Base-by-base conservation (phyloP, 345 rosid genomes). In the Corchorus capsularis region DNA sequence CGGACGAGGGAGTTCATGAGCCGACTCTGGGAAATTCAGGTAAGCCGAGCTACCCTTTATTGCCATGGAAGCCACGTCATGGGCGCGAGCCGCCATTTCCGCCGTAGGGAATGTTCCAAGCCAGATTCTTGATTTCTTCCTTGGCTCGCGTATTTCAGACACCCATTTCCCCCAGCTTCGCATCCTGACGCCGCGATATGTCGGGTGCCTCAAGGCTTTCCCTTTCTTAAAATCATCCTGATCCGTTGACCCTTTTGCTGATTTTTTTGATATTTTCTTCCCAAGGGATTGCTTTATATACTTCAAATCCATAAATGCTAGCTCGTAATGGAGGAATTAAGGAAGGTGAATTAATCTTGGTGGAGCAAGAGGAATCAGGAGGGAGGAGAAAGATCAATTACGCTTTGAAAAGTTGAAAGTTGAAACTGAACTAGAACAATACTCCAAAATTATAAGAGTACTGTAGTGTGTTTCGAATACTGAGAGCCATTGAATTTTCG, bases 81-180 rank as follows among this genome's bases (percentile, higher is more conserved):
- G 79, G 4, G 79, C 79, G 13, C 74, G 68, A 49, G 79, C 79
- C 14, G 79, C 79, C 79, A 77, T 77, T 60, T 59, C 69, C 19
- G 79, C 74, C 0, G 74, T 77, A 16, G 79, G 61, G 27, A 59
- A 77, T 34, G 79, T 77, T 4, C 79, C 79, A 22, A 77, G 79
- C 79, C 79, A 77, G 37, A 77, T 77, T 10, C 74, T 59, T 12
- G 79, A 77, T 17, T 69, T 49, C 73, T 77, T 77, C 68, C 60
- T 20, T 0, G 79, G 79, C 37, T 69, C 57, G 6, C 79, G 79
- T 14, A 76, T 68, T 45, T 76, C 79, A 3, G 79, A 76, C 55
- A 76, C 79, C 79, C 79, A 77, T 69, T 69, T 77, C 0, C 79
- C 79, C 79, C 79, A 77, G 59, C 79, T 77, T 20, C 79, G 59